Conservation (phyloP, 176 grass and related monocot species). For the Aegilops longissima region DNA sequence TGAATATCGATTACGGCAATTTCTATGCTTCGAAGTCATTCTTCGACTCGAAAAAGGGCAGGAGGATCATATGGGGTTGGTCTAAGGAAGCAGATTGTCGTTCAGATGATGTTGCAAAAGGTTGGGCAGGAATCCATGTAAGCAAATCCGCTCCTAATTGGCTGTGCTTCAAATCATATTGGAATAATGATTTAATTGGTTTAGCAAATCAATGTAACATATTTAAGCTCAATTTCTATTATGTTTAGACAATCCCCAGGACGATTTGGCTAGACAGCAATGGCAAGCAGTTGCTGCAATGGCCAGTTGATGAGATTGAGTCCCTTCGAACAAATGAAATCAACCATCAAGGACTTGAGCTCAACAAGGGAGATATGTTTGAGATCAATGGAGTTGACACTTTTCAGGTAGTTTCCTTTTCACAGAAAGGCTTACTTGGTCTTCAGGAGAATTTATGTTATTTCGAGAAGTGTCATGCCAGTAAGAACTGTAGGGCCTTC, state of each 20-base stretch:
- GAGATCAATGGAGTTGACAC: slow-evolving; percentile 58
- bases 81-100: slow-evolving; percentile 57
- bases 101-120: not conserved
- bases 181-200: not conserved
- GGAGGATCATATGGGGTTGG: slow-evolving; percentile 75
- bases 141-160: not conserved
- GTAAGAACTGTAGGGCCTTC: not conserved
- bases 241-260: slow-evolving; percentile 59
- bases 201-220: not conserved
- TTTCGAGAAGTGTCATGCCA: not conserved
- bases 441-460: not conserved
- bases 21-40: not conserved
- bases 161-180: not conserved
- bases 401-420: slow-evolving; percentile 7
- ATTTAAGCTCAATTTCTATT: not conserved
- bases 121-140: slow-evolving; percentile 48
- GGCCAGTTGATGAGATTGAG: not conserved
- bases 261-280: not conserved
- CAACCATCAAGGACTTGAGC: slow-evolving; percentile 10
- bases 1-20: slow-evolving; percentile 56
- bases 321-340: not conserved
- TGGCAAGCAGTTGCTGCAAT: not conserved
- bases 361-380: slow-evolving; percentile 44
- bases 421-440: not conserved
- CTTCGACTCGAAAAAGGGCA: slow-evolving; percentile 15